Evolutionary conservation across 1,284 basidiomycete genomes (phyloP), one percentile per base, ranked within the genome.

Genomic region (Trametes versicolor): DNA sequence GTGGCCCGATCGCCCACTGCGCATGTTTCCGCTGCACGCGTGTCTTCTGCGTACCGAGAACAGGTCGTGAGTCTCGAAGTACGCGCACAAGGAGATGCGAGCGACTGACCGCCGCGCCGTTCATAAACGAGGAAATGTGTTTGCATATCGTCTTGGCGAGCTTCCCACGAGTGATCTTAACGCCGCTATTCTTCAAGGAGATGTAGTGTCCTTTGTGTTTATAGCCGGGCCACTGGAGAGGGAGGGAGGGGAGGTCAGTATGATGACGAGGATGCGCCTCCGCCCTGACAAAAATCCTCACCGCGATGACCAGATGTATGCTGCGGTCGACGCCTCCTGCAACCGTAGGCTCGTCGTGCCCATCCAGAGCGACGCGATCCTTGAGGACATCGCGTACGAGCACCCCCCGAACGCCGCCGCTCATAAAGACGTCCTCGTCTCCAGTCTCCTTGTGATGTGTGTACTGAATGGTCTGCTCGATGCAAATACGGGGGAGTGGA

Each of bases 171-270:
- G 67, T 73, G 50, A 71, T 66, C 39, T 45, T 66, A 1, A 37
- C 52, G 17, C 52, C 58, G 12, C 62, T 49, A 9, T 70, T 58
- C 47, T 67, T 63, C 2, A 69, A 62, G 6, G 21, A 27, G 41
- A 73, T 63, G 39, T 73, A 73, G 5, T 34, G 57, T 21, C 72
- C 70, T n/a, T 21, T 27, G 2, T 60, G 39, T 1, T 29, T 19
- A 39, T 72, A 73, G 1, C 72, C 72, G 1, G 71, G 71, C 72
- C 71, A 73, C 72, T 73, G 27, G 8, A 32, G 15, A n/a, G n/a
- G n/a, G 15, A 43, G 12, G 9, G 36, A 25, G 27, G 12, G 13
- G 25, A 12, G 13, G n/a, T 19, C 27, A 49, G 10, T 19, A 49
- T 50, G n/a, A 63, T 17, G 15, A 2, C 4, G 17, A 8, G 4